These are phyloP conservation scores for Leccinum subrobustum DNA, from an alignment of 1,284 basidiomycete species.

Conservation along the genomic window DNA sequence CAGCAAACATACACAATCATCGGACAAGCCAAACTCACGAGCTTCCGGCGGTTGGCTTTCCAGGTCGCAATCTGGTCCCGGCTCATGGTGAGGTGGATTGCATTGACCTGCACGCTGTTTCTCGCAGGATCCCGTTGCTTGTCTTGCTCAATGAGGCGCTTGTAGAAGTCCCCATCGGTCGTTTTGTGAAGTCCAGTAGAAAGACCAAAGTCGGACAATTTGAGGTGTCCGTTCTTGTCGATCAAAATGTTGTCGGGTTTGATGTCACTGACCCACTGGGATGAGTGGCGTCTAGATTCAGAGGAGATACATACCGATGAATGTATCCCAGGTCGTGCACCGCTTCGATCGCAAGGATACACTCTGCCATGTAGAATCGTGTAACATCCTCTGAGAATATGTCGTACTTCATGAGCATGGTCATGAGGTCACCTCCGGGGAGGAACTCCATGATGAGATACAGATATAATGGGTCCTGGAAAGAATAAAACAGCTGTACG, in stretches of 20 bases:
- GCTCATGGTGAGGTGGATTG: slow-evolving; percentile 94
- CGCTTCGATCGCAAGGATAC: slow-evolving; percentile 95
- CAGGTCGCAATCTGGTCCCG: slow-evolving; percentile 96
- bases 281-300: not conserved
- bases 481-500: slow-evolving; percentile 97
- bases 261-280: slow-evolving; percentile 71
- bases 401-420: slow-evolving; percentile 99
- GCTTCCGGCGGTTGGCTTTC: slow-evolving; percentile 97
- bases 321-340: slow-evolving; percentile 99
- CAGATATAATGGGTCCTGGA: slow-evolving; percentile 94
- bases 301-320: slow-evolving; percentile 73
- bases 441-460: slow-evolving; percentile 99
- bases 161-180: slow-evolving; percentile 94
- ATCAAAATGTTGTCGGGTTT: slow-evolving; percentile 99
- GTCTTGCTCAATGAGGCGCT: slow-evolving; percentile 75
- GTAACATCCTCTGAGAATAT: slow-evolving; percentile 99
- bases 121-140: slow-evolving; percentile 62
- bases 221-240: slow-evolving; percentile 95
- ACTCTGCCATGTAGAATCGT: slow-evolving; percentile 99
- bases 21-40: slow-evolving; percentile 53
- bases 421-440: slow-evolving; percentile 97
- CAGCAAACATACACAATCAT: slow-evolving; percentile 1
- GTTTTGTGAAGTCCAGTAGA: slow-evolving; percentile 98
- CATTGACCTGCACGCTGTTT: slow-evolving; percentile 94
- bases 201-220: slow-evolving; percentile 96